These are phyloP conservation scores for Trichoderma virens DNA, from an alignment of 495 filamentous ascomycete genomes.

Conservation along the genomic window DNA sequence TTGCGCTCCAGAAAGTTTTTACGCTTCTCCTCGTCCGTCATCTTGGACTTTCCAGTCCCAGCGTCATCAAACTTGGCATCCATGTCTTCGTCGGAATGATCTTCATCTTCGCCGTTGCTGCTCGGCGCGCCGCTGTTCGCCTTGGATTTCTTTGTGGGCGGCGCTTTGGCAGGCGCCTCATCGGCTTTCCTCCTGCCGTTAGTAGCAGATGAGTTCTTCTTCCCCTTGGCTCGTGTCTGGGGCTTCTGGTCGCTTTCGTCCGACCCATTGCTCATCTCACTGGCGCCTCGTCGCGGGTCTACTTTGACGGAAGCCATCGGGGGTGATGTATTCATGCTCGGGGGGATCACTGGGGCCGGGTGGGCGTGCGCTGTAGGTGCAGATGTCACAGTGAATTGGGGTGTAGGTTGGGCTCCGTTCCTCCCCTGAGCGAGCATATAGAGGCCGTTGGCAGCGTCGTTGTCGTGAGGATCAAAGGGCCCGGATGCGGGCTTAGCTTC, in stretches of 20 bases:
- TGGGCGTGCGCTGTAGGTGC: constrained; percentile 31
- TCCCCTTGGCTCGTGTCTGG: constrained; percentile 57
- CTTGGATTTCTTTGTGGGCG: constrained; percentile 66
- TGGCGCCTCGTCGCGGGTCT: constrained; percentile 44
- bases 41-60: constrained; percentile 89
- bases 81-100: constrained; percentile 42
- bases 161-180: constrained; percentile 55
- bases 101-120: constrained; percentile 32
- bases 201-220: constrained; percentile 45
- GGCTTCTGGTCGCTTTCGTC: constrained; percentile 64
- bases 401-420: constrained; percentile 41
- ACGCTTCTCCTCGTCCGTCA: constrained; percentile 98
- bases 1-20: constrained; percentile 98
- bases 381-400: constrained; percentile 5
- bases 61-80: constrained; percentile 96
- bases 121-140: constrained; percentile 28
- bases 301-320: constrained; percentile 41
- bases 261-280: constrained; percentile 63
- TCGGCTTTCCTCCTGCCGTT: constrained; percentile 76
- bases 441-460: constrained; percentile 91
- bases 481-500: constrained; percentile 43
- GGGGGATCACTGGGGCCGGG: constrained; percentile 20
- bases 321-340: constrained; percentile 42
- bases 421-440: constrained; percentile 75
- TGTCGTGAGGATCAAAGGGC: constrained; percentile 77